phyloP scores from a whole-genome alignment of 2,329 filamentous ascomycete genomes.

The Xylariaceae sp. region DNA sequence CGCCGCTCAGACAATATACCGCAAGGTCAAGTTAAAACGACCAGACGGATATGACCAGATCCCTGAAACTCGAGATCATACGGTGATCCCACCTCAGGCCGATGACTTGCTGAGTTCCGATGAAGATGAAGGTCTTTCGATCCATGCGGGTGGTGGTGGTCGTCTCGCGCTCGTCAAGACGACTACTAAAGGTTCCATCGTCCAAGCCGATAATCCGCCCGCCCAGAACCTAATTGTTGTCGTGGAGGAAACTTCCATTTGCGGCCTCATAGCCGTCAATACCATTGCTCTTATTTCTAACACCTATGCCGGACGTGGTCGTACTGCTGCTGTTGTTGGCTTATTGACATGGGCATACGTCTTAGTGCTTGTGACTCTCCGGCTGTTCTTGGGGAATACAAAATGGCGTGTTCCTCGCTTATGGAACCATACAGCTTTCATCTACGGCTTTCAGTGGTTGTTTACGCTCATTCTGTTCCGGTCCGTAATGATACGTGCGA shows the following conservation, averaged over 20 bases:
- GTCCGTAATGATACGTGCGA: slow-evolving; percentile 80
- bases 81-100: slow-evolving; percentile 57
- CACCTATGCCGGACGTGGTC: slow-evolving; percentile 63
- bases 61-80: slow-evolving; percentile 54
- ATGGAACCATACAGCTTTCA: slow-evolving; percentile 89
- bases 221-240: slow-evolving; percentile 73
- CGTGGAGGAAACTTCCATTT: slow-evolving; percentile 76
- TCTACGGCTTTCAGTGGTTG: slow-evolving; percentile 86
- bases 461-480: slow-evolving; percentile 80
- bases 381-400: slow-evolving; percentile 70
- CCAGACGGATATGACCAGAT: slow-evolving; percentile 63
- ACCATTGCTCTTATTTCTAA: slow-evolving; percentile 66
- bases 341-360: slow-evolving; percentile 83
- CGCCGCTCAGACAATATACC: slow-evolving; percentile 60
- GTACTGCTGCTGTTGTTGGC: slow-evolving; percentile 67
- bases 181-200: slow-evolving; percentile 65
- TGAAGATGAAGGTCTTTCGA: slow-evolving; percentile 64
- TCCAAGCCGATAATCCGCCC: slow-evolving; percentile 77
- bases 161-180: slow-evolving; percentile 65
- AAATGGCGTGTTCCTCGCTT: slow-evolving; percentile 73
- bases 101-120: slow-evolving; percentile 57
- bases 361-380: slow-evolving; percentile 72
- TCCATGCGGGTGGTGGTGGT: slow-evolving; percentile 55
- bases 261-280: slow-evolving; percentile 74
- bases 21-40: slow-evolving; percentile 58